Base-by-base conservation (phyloP, 306 rosid genomes). In the Prunus fruticosa region DNA sequence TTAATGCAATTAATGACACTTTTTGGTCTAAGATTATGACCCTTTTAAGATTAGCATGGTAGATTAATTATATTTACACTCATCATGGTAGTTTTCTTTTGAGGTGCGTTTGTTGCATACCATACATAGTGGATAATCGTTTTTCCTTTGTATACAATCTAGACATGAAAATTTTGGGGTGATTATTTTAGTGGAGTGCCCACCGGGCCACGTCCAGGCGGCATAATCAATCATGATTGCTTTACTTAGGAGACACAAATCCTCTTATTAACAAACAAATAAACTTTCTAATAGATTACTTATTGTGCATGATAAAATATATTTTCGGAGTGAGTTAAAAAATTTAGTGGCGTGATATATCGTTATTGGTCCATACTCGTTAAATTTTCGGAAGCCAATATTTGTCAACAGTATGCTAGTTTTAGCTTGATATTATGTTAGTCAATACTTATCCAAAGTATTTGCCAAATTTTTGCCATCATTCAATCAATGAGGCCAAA, bases 181-280 rank as follows among this genome's bases (percentile, higher is more conserved):
- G 49, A 43, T 57, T 63, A 50, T 34, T n/a, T 8, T 46, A 25
- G 34, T 18, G 70, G 51, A n/a, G 83, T 69, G 80, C 70, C 34
- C 30, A 25, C 25, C 25, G 5, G 28, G 62, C 73, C 50, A 72
- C 64, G 80, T 83, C 64, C 54, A 49, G 45, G 13, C 49, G 25
- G 30, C 43, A 32, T 25, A 50, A 43, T 6, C 56, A 71, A 43
- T 90, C 72, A 85, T 77, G 69, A 83, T 86, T 86, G 80, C 91
- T 86, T 88, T 77, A 64, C 88, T 87, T 86, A 50, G 75, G 75
- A 73, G 67, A 75, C 67, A 86, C 78, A 75, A 87, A 79, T 79
- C 60, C 69, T 71, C 64, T 67, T 20, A 23, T 47, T 47, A 7
- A 47, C 52, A 47, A 38, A 38, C 43, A 7, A 38, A 38, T 7